Conservation (phyloP, 208 protist genomes). For the Tritrichomonas musculus region DNA sequence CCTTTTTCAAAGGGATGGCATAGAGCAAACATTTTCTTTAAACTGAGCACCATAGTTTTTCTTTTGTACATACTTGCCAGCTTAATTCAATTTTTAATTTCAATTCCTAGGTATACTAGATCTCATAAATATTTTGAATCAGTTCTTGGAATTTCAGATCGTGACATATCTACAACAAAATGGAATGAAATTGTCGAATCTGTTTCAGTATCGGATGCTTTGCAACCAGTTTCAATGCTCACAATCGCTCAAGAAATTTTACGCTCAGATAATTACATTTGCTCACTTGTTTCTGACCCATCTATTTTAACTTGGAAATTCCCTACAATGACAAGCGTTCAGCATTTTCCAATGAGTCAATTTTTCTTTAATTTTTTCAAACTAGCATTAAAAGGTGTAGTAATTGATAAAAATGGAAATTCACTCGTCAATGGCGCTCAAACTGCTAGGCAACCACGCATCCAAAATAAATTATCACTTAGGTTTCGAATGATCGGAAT, state of each 20-base stretch:
- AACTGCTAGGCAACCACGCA: background rate
- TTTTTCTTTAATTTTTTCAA: background rate
- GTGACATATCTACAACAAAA: background rate
- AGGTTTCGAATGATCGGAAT: background rate
- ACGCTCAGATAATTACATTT: background rate
- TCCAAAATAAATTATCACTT: background rate
- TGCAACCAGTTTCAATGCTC: background rate
- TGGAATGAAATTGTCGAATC: conserved; percentile 2
- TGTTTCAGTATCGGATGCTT: background rate
- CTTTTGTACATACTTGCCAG: background rate
- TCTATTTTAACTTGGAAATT: conserved; percentile 9
- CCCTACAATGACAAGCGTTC: background rate
- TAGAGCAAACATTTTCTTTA: background rate
- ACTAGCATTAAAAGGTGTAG: background rate
- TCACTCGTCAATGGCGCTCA: background rate
- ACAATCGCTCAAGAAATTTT: background rate
- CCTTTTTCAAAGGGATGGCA: too few species aligned
- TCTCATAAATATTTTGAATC: background rate
- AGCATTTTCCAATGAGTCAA: background rate
- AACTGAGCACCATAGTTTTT: background rate
- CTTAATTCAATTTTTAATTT: background rate
- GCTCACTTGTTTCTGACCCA: background rate
- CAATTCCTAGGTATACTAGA: background rate
- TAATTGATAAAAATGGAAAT: background rate
- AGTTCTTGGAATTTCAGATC: background rate